Base-by-base conservation (phyloP, 2,329 filamentous ascomycete species). In the Exophiala phaeomuriformis region DNA sequence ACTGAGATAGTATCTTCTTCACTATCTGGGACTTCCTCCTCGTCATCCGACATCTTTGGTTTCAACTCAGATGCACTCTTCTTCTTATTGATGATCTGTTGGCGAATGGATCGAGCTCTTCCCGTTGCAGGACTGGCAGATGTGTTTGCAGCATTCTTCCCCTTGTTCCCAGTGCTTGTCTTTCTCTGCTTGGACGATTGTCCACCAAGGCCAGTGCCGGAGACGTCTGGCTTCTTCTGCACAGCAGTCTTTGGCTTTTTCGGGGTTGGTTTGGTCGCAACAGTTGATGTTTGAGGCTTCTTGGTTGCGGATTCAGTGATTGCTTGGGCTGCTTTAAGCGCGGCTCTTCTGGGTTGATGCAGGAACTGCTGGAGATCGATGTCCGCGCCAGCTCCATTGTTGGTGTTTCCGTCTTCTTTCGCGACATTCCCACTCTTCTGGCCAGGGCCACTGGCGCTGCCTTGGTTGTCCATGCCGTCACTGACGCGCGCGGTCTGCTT, bases 331-430 rank as follows among this genome's bases (percentile, higher is more conserved):
- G 52, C 56, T 19, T 52, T 46, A 7, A 55, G 37, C 5, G 56
- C 56, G 3, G 56, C 52, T 50, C 42, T 48, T 29, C 52, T 45
- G 2, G 56, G 56, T 45, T 48, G 35, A 44, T 56, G 35, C 4
- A 49, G n/a, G 49, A 46, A 52, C n/a, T 47, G 30, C 9, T 32
- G 27, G 29, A 51, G 39, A 27, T 44, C 44, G 6, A 30, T 31
- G 27, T 30, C 40, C 44, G 47, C 12, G 31, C 5, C 41, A 4
- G 28, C 51, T 7, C 39, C 27, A 6, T 33, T 9, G 31, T 32
- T 46, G 12, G 35, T 39, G 36, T 7, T 12, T n/a, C 10, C 10
- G 12, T 41, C 39, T 41, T 5, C 12, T 27, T 27, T 10, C n/a
- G 7, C 3, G 10, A 12, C 5, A 41, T 9, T 39, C 36, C 7